Evolutionary conservation across 345 rosid genomes (phyloP).

Genomic region (Hibiscus syriacus): DNA sequence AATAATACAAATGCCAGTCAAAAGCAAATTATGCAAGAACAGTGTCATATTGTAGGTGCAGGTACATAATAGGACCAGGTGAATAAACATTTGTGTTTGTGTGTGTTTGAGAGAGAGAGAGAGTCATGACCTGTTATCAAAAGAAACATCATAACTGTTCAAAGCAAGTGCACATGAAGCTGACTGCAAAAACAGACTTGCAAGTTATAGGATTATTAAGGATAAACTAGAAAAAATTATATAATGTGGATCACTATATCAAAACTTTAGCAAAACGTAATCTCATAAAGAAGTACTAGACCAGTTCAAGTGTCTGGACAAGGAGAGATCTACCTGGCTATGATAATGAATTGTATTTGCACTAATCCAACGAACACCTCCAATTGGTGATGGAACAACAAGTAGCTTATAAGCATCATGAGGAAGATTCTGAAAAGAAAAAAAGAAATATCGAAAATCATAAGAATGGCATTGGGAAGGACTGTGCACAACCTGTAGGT

Average conservation of each 20-base stretch:
- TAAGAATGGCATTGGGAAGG: background rate
- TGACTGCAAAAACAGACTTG: conserved; percentile 54
- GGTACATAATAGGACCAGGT: background rate
- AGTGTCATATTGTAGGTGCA: background rate
- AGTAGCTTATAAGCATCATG: conserved; percentile 94
- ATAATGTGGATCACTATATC: background rate
- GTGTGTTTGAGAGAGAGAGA: conserved; percentile 7
- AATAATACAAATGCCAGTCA: background rate
- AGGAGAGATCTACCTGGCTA: conserved; percentile 58
- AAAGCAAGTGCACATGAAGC: conserved; percentile 79
- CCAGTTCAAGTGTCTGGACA: background rate
- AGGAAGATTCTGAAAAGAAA: conserved; percentile 73
- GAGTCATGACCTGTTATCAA: conserved; percentile 62
- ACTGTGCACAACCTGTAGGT: background rate
- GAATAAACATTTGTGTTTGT: background rate
- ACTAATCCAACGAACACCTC: conserved; percentile 87
- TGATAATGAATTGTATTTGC: conserved; percentile 86
- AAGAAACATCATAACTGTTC: conserved; percentile 69
- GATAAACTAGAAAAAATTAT: conserved; percentile 1
- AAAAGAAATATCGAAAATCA: background rate
- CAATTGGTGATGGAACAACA: conserved; percentile 93
- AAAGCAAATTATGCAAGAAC: background rate
- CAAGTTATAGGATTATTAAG: background rate
- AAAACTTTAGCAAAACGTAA: background rate
- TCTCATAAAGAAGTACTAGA: background rate